Conservation (phyloP, 441 rosid genomes). For the Gossypium schwendimanii region DNA sequence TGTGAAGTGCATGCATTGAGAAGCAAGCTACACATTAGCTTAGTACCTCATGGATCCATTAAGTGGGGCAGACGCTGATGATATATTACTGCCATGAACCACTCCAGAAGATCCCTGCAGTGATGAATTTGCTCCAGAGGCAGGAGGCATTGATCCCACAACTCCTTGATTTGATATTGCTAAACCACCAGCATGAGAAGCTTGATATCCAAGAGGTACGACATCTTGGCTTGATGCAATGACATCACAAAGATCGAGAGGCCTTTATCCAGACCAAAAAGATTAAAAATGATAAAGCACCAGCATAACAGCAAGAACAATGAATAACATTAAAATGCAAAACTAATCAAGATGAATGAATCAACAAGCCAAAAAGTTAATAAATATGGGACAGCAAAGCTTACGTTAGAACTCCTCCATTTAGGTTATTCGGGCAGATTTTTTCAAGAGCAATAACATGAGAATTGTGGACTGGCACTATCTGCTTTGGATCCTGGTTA, state of each 20-base stretch:
- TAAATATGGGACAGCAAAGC: conserved; percentile 25
- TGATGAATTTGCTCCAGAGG: conserved; percentile 60
- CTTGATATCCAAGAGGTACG: conserved; percentile 55
- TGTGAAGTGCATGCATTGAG: not conserved
- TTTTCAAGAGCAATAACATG: conserved; percentile 79
- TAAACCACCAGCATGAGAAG: conserved; percentile 49
- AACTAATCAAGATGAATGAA: conserved; percentile 8
- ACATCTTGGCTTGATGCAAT: conserved; percentile 60
- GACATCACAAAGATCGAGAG: conserved; percentile 83
- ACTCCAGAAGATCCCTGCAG: conserved; percentile 59
- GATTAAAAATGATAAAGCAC: conserved; percentile 16
- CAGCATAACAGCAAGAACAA: conserved; percentile 9
- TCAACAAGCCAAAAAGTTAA: not conserved
- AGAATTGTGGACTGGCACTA: conserved; percentile 68
- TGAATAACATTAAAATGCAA: not conserved
- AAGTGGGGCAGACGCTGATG: conserved; percentile 57
- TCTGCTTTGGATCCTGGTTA: conserved; percentile 65
- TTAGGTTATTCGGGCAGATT: conserved; percentile 74
- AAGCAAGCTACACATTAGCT: conserved; percentile 19
- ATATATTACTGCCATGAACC: conserved; percentile 48
- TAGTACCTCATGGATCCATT: conserved; percentile 66
- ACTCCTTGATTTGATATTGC: conserved; percentile 60
- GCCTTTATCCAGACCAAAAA: conserved; percentile 57
- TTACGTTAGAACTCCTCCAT: conserved; percentile 74
- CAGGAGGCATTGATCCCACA: conserved; percentile 46